These are phyloP conservation scores for Rosa hybrid DNA, from an alignment of 331 rosid species.

Conservation along the genomic window DNA sequence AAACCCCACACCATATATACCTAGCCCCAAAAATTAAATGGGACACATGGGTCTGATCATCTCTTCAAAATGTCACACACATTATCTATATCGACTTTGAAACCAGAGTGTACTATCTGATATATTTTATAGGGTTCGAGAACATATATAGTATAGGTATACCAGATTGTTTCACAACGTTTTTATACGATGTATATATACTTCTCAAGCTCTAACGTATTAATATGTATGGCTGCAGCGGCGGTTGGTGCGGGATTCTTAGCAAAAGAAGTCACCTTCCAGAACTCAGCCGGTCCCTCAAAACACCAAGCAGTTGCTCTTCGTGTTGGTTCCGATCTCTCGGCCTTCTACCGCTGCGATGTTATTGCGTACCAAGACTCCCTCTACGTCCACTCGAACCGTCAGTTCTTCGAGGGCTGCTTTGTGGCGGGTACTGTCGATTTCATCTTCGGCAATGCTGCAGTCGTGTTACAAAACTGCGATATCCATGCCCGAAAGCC, in stretches of 20 bases:
- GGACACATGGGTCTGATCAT: background rate
- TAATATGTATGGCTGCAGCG: conserved; percentile 46
- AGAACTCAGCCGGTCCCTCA: conserved; percentile 81
- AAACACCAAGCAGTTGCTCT: conserved; percentile 95
- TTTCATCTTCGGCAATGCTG: conserved; percentile 84
- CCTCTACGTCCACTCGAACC: conserved; percentile 81
- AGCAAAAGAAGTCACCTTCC: conserved; percentile 67
- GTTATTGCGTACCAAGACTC: conserved; percentile 79
- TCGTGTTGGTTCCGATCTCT: conserved; percentile 72
- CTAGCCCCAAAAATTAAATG: background rate
- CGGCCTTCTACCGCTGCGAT: conserved; percentile 69
- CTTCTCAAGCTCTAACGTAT: background rate
- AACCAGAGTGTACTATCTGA: background rate
- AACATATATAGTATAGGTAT: no score
- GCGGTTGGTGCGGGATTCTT: conserved; percentile 62
- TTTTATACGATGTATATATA: background rate
- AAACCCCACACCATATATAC: background rate
- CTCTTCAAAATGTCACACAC: background rate
- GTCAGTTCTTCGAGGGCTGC: conserved; percentile 68
- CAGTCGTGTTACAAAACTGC: conserved; percentile 66
- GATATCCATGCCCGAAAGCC: conserved; percentile 72
- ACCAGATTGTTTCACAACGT: no score
- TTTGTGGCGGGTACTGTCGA: conserved; percentile 69
- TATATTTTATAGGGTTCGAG: no score
- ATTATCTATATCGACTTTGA: background rate